Percentiles rank a stretch among this genome's conserved stretches.
Evolutionary conservation across 2,329 filamentous ascomycete genomes (phyloP).

Genomic region (Xylariales sp.): DNA sequence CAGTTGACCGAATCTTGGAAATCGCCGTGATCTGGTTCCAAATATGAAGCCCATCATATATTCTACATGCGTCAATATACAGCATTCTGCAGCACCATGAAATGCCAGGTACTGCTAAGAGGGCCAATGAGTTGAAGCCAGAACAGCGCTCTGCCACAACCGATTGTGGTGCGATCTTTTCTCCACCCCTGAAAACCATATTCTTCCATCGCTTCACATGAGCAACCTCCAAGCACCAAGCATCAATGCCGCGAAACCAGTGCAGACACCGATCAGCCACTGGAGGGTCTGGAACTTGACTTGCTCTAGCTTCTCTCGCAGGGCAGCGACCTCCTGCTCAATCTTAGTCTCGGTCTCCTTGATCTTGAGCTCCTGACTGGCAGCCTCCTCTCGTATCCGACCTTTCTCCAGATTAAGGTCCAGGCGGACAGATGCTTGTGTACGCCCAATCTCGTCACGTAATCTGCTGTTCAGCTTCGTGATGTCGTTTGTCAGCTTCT

Average conservation of each 20-base stretch:
- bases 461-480: conserved; percentile 87
- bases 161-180: too few species aligned
- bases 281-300: conserved; percentile 98
- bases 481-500: conserved; percentile 89
- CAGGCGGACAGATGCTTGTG: conserved; percentile 85
- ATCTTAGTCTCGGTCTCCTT: conserved; percentile 99
- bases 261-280: conserved; percentile 89
- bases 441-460: conserved; percentile 89
- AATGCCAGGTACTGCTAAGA: too few species aligned
- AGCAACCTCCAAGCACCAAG: conserved; percentile 67
- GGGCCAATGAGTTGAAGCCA: too few species aligned
- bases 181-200: too few species aligned
- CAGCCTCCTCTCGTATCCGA: conserved; percentile 91
- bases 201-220: too few species aligned
- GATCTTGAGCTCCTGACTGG: conserved; percentile 94
- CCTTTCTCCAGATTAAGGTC: conserved; percentile 97
- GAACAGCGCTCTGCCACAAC: too few species aligned
- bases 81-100: too few species aligned
- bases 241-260: conserved; percentile 61
- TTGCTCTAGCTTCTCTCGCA: conserved; percentile 88
- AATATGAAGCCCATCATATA: too few species aligned
- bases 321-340: conserved; percentile 89
- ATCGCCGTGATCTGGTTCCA: too few species aligned
- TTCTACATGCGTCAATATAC: too few species aligned
- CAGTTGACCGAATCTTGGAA: too few species aligned